Evolutionary conservation across 768 basidiomycete genomes (phyloP).

Genomic region (Boletus pseudopeckii): DNA sequence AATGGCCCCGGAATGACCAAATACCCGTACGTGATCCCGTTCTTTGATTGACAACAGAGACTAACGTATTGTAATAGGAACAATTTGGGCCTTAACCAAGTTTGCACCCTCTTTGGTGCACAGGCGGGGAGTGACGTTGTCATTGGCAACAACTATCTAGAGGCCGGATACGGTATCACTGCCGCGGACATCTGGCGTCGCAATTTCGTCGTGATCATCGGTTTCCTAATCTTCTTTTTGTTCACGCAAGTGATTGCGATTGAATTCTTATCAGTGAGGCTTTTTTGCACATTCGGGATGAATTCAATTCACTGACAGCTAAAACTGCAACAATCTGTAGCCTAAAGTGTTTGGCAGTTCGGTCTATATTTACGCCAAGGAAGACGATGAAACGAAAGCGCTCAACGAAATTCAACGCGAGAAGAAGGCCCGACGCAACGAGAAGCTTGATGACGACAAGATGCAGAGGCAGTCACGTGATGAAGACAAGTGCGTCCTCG

Average conservation of each 20-base stretch:
- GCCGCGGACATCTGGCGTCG: constrained; percentile 58
- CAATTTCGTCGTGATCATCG: constrained; percentile 68
- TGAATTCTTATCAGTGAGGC: constrained; percentile 57
- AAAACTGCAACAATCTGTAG: constrained; percentile 15
- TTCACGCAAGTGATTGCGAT: constrained; percentile 63
- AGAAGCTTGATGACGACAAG: constrained; percentile 30
- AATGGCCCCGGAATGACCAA: constrained; percentile 52
- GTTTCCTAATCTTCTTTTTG: constrained; percentile 68
- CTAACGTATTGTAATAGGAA: constrained; percentile 36
- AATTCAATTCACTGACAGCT: neutral
- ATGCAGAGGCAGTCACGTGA: constrained; percentile 20
- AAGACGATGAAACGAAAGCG: constrained; percentile 50
- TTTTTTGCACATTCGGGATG: constrained; percentile 3
- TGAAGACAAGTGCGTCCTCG: constrained; percentile 12
- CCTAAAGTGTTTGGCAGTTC: constrained; percentile 36
- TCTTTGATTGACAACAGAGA: neutral
- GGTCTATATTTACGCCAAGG: constrained; percentile 58
- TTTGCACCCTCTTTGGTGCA: constrained; percentile 74
- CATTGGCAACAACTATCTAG: constrained; percentile 59
- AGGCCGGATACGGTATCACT: constrained; percentile 48
- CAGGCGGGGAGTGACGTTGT: constrained; percentile 52
- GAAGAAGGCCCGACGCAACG: constrained; percentile 44
- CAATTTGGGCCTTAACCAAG: constrained; percentile 62
- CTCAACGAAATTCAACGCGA: constrained; percentile 52
- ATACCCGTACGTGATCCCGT: constrained; percentile 53